Evolutionary conservation across 768 basidiomycete genomes (phyloP).

Genomic region (Coprinopsis cinerea): DNA sequence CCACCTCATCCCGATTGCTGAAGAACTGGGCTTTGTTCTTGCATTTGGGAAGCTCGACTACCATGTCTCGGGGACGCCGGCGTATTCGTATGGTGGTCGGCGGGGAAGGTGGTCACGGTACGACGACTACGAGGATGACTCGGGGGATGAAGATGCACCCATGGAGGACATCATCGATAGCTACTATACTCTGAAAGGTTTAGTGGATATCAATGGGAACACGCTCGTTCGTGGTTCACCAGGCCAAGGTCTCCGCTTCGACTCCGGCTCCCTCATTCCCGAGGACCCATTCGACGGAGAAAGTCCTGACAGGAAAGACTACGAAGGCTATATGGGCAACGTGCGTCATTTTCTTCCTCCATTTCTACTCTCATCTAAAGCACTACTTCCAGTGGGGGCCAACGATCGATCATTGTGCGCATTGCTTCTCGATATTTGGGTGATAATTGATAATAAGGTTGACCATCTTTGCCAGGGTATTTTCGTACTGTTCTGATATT

Average conservation of each 20-base stretch:
- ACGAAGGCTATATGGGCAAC: constrained; percentile 38
- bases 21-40: constrained; percentile 28
- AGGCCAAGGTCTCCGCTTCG: constrained; percentile 16
- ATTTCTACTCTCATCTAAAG: constrained; percentile 4
- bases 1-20: constrained; percentile 25
- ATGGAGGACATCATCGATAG: constrained; percentile 22
- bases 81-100: constrained; percentile 17
- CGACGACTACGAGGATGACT: constrained; percentile 14
- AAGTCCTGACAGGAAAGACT: constrained; percentile 29
- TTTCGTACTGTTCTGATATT: constrained; percentile 27
- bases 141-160: constrained; percentile 16
- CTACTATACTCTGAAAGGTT: constrained; percentile 17
- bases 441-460: not conserved
- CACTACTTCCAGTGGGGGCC: constrained; percentile 23
- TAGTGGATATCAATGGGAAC: constrained; percentile 29
- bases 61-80: constrained; percentile 19
- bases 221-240: constrained; percentile 12
- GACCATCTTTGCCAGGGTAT: constrained; percentile 15
- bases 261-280: constrained; percentile 25
- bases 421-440: not conserved
- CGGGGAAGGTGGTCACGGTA: constrained; percentile 12
- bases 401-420: constrained; percentile 26
- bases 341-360: constrained; percentile 18
- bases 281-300: constrained; percentile 27
- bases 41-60: constrained; percentile 31